These are phyloP conservation scores for Pseudoperonospora humuli DNA, from an alignment of 352 stramenopile genomes.

Conservation along the genomic window DNA sequence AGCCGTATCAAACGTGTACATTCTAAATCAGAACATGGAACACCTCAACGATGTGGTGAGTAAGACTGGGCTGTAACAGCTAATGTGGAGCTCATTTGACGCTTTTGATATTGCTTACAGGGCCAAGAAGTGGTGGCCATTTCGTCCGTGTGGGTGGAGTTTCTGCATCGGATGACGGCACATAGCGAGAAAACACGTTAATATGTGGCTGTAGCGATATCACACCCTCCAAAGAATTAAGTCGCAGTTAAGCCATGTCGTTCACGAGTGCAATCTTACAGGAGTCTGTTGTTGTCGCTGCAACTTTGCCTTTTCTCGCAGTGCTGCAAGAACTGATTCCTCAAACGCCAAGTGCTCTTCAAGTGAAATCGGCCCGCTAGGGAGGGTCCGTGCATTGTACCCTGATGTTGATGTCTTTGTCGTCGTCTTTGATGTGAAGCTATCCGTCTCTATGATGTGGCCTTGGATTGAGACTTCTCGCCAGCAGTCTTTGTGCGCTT, in stretches of 20 bases:
- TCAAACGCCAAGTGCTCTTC: slow-evolving; percentile 52
- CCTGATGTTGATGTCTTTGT: slow-evolving; percentile 5
- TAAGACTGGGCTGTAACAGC: neutral
- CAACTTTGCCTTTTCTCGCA: slow-evolving; percentile 33
- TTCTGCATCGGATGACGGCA: slow-evolving; percentile 50
- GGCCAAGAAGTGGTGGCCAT: slow-evolving; percentile 68
- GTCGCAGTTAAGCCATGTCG: neutral
- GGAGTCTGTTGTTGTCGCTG: slow-evolving; percentile 19
- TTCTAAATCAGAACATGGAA: slow-evolving; percentile 73
- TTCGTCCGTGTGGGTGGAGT: slow-evolving; percentile 63
- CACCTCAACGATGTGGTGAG: slow-evolving; percentile 75
- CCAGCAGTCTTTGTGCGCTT: slow-evolving; percentile 66
- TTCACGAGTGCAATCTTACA: too few relatives aligned
- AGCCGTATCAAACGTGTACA: slow-evolving; percentile 74
- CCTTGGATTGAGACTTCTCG: slow-evolving; percentile 63
- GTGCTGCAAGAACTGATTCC: slow-evolving; percentile 36
- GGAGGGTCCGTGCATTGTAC: slow-evolving; percentile 24
- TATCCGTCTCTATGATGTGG: slow-evolving; percentile 59
- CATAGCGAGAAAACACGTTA: slow-evolving; percentile 35
- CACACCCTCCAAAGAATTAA: neutral
- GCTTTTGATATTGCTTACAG: slow-evolving; percentile 17
- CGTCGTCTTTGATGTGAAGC: slow-evolving; percentile 21
- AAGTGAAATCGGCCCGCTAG: slow-evolving; percentile 39
- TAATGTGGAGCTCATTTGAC: neutral
- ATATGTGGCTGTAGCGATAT: neutral